Conservation (phyloP, 805 yeast genomes). For the Saccharomycopsis sp. region DNA sequence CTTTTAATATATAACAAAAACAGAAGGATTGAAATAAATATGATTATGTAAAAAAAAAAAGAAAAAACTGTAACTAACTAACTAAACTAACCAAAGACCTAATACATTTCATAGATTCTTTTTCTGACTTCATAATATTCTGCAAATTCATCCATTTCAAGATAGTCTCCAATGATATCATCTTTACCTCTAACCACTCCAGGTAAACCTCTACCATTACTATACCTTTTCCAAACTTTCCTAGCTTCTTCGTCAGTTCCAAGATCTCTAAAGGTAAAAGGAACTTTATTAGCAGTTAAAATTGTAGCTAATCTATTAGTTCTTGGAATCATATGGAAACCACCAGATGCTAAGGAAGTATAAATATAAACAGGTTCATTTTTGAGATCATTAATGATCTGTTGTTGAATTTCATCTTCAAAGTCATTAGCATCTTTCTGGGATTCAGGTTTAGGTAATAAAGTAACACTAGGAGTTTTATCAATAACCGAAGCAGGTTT, state of each 20-base stretch:
- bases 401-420: conserved; percentile 16
- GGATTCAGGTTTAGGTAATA: conserved; percentile 14
- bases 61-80: too few species aligned
- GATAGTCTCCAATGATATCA: conserved; percentile 76
- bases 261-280: conserved; percentile 60
- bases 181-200: conserved; percentile 79
- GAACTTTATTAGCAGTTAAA: conserved; percentile 60
- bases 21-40: too few species aligned
- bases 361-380: conserved; percentile 62
- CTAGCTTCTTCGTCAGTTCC: conserved; percentile 86
- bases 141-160: conserved; percentile 77
- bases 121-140: conserved; percentile 63
- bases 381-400: conserved; percentile 22
- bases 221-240: conserved; percentile 68
- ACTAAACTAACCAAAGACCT: too few species aligned
- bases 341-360: conserved; percentile 82
- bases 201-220: conserved; percentile 67
- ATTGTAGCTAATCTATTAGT: conserved; percentile 71
- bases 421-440: conserved; percentile 5
- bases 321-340: conserved; percentile 65
- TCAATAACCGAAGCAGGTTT: background rate
- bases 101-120: conserved; percentile 54
- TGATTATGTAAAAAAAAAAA: too few species aligned
- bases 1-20: too few species aligned
- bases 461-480: conserved; percentile 14